Conservation (phyloP, 2,329 filamentous ascomycete genomes). For the Lachnellula hyalina region DNA sequence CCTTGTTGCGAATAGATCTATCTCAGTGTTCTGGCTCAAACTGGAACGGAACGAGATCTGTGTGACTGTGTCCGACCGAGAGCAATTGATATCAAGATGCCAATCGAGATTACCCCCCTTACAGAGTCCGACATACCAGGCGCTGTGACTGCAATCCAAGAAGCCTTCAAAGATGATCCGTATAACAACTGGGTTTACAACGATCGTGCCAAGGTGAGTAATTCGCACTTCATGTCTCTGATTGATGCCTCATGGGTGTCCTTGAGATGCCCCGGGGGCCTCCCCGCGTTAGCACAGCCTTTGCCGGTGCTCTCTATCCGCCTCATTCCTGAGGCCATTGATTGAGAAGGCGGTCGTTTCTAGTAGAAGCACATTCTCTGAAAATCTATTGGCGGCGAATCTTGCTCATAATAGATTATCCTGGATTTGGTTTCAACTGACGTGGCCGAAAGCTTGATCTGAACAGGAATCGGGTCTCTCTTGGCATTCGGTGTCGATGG, state of each 20-base stretch:
- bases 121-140: conserved; percentile 55
- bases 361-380: background rate
- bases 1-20: background rate
- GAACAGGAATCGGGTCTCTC: conserved; percentile 19
- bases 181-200: conserved; percentile 62
- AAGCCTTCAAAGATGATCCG: conserved; percentile 61
- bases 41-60: background rate
- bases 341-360: background rate
- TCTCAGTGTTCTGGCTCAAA: background rate
- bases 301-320: conserved; percentile 1
- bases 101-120: conserved; percentile 51
- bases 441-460: conserved; percentile 7
- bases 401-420: background rate
- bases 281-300: background rate
- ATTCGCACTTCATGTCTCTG: background rate
- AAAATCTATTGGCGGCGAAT: too few relatives aligned
- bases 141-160: conserved; percentile 60
- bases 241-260: background rate
- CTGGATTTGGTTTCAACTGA: conserved; percentile 4
- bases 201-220: conserved; percentile 48
- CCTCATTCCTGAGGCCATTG: background rate
- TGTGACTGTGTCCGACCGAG: background rate
- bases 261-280: background rate
- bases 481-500: conserved; percentile 60
- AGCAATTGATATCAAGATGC: conserved; percentile 33